Percentiles rank a stretch among this genome's conserved stretches.
These are phyloP conservation scores for Oleoguttula mirabilis DNA, from an alignment of 495 filamentous ascomycete species.

Conservation along the genomic window DNA sequence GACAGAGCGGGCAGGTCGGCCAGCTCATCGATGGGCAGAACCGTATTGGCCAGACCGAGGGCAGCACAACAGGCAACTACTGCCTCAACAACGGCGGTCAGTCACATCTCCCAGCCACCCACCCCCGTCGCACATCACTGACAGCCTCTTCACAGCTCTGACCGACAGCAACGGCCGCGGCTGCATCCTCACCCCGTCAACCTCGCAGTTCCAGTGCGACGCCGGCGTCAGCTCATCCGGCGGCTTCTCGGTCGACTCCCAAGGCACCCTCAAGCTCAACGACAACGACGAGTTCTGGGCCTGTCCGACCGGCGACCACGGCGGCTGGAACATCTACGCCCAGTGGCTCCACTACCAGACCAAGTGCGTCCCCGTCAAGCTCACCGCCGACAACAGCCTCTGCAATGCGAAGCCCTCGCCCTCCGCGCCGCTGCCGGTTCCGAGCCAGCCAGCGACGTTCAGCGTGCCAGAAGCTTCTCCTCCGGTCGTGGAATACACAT, in stretches of 20 bases:
- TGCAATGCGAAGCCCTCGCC: not conserved
- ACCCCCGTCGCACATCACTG: not conserved
- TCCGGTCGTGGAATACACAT: no score
- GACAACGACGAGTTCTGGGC: slow-evolving; percentile 10
- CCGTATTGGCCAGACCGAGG: slow-evolving; percentile 16
- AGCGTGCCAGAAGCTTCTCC: no score
- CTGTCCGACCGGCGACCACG: slow-evolving; percentile 23
- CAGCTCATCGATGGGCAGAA: slow-evolving; percentile 24
- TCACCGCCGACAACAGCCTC: slow-evolving; percentile 6
- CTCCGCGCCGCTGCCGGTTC: not conserved
- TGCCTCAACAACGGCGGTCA: slow-evolving; percentile 19
- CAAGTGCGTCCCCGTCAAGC: slow-evolving; percentile 15
- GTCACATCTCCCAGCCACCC: not conserved
- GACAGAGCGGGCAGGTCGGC: slow-evolving; percentile 11
- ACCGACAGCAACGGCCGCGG: slow-evolving; percentile 42
- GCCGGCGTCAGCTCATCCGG: slow-evolving; percentile 30
- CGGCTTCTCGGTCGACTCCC: slow-evolving; percentile 26
- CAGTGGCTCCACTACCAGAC: slow-evolving; percentile 11
- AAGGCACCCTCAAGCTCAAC: slow-evolving; percentile 18
- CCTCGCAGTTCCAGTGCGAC: slow-evolving; percentile 57
- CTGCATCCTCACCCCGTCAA: slow-evolving; percentile 46
- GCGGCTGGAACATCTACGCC: slow-evolving; percentile 24
- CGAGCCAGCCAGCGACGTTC: no score
- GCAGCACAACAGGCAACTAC: slow-evolving; percentile 6
- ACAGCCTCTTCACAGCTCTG: slow-evolving; percentile 20